Conservation (phyloP, 2,329 filamentous ascomycete genomes). For the Onygena corvina region DNA sequence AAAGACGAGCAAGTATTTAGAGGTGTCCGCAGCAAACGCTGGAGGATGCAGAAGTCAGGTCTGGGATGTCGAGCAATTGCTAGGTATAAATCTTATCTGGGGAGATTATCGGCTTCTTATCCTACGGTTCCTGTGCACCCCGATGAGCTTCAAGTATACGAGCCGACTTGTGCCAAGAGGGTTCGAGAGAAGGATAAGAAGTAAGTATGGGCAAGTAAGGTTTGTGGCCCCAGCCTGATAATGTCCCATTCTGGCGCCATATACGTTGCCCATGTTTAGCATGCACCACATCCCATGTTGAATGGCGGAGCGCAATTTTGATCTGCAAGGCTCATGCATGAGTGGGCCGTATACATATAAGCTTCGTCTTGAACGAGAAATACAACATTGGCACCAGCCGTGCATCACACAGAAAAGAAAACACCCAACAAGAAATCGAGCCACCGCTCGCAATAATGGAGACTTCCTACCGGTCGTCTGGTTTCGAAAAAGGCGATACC, state of each 20-base stretch:
- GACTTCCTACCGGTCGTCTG: neutral
- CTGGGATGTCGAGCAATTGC: neutral
- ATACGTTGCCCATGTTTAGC: constrained; percentile 6
- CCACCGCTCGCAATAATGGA: neutral
- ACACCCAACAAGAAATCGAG: neutral
- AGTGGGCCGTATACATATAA: constrained; percentile 3
- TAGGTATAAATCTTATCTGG: constrained; percentile 4
- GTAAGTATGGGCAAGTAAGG: constrained; percentile 3
- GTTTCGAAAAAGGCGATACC: neutral
- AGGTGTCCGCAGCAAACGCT: neutral
- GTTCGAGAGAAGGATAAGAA: neutral
- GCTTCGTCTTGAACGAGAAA: constrained; percentile 2
- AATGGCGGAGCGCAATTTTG: constrained; percentile 6
- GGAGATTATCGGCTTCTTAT: constrained; percentile 6
- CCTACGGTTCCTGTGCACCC: neutral
- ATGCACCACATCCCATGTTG: constrained; percentile 6
- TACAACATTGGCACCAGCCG: neutral
- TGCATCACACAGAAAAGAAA: neutral
- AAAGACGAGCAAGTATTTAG: neutral
- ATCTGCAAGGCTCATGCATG: constrained; percentile 8
- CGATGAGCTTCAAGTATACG: constrained; percentile 3
- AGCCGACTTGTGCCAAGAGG: constrained; percentile 2
- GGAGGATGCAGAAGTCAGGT: neutral
- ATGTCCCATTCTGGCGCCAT: constrained; percentile 1
- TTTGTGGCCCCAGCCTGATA: constrained; percentile 4